Percentiles rank a stretch among this genome's conserved stretches.
Evolutionary conservation across 2,329 filamentous ascomycete species (phyloP).

Genomic region (Colletotrichum tabaci): DNA sequence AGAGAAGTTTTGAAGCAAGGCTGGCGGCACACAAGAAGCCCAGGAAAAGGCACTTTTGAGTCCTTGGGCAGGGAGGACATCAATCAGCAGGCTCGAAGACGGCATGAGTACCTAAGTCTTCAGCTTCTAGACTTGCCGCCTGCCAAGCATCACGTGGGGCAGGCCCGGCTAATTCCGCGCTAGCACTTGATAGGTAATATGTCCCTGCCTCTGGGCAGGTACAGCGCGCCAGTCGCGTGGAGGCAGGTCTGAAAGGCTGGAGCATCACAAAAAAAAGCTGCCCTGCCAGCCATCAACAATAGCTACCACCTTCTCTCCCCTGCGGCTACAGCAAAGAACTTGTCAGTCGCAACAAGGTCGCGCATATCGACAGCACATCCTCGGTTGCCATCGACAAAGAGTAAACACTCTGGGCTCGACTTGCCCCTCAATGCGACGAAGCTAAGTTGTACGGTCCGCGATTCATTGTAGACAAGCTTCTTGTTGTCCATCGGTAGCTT

Average conservation of each 20-base stretch:
- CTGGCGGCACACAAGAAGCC: constrained; percentile 22
- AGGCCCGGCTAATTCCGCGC: constrained; percentile 26
- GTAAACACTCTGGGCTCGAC: background rate
- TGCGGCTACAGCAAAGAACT: constrained; percentile 11
- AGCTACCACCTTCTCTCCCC: constrained; percentile 15
- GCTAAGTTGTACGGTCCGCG: constrained; percentile 12
- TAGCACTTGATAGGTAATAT: constrained; percentile 31
- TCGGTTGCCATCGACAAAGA: constrained; percentile 6
- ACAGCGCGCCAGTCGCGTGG: constrained; percentile 42
- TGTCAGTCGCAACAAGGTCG: background rate
- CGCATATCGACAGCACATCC: constrained; percentile 9
- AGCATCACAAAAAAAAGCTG: constrained; percentile 41
- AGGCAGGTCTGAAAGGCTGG: constrained; percentile 38
- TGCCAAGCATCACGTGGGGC: constrained; percentile 41
- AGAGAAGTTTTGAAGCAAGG: constrained; percentile 15
- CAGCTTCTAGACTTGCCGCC: constrained; percentile 28
- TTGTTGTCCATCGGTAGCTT: constrained; percentile 18
- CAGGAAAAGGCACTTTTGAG: constrained; percentile 14
- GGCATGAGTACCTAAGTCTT: constrained; percentile 12
- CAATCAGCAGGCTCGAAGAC: constrained; percentile 20
- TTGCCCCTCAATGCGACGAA: constrained; percentile 38
- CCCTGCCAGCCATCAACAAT: constrained; percentile 30
- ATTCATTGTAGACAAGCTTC: constrained; percentile 6
- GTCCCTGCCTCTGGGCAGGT: constrained; percentile 31
- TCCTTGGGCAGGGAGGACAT: constrained; percentile 24